A percentile compares a stretch with the other conserved stretches of the same genome.
phyloP scores from a whole-genome alignment of 768 basidiomycete genomes.

The Kwoniella newhampshirensis region DNA sequence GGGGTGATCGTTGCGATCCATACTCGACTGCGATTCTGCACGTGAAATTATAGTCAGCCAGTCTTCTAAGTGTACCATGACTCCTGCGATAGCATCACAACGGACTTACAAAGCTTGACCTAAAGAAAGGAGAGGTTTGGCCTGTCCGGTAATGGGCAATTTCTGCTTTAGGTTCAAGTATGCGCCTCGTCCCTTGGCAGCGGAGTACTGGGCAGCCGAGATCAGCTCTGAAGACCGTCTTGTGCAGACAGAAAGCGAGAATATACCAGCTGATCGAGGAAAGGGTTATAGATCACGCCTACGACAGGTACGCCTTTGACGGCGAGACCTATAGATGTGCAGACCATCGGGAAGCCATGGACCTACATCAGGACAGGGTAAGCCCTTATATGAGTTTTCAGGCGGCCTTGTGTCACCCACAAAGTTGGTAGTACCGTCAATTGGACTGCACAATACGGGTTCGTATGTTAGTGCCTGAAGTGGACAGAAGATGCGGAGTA shows the following conservation, averaged over 20 bases:
- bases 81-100: too few species aligned
- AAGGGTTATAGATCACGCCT: conserved; percentile 91
- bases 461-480: conserved; percentile 1
- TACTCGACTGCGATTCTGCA: conserved; percentile 45
- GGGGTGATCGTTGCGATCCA: conserved; percentile 29
- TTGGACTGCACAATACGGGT: conserved; percentile 25
- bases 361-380: conserved; percentile 23
- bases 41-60: conserved; percentile 1
- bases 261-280: conserved; percentile 73
- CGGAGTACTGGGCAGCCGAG: conserved; percentile 62
- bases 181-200: conserved; percentile 74
- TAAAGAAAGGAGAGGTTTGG: conserved; percentile 65
- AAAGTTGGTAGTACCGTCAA: conserved; percentile 51
- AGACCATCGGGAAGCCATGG: conserved; percentile 70
- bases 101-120: conserved; percentile 63
- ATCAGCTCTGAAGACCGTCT: not conserved
- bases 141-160: conserved; percentile 63
- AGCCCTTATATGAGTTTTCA: not conserved
- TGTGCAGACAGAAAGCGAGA: not conserved
- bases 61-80: too few species aligned
- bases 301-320: conserved; percentile 76
- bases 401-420: conserved; percentile 25
- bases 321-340: conserved; percentile 87
- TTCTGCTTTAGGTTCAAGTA: conserved; percentile 63
- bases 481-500: conserved; percentile 1